Percentiles rank a stretch among this genome's conserved stretches.
phyloP scores from a whole-genome alignment of 164 flowering plant species.

The Sedum album region DNA sequence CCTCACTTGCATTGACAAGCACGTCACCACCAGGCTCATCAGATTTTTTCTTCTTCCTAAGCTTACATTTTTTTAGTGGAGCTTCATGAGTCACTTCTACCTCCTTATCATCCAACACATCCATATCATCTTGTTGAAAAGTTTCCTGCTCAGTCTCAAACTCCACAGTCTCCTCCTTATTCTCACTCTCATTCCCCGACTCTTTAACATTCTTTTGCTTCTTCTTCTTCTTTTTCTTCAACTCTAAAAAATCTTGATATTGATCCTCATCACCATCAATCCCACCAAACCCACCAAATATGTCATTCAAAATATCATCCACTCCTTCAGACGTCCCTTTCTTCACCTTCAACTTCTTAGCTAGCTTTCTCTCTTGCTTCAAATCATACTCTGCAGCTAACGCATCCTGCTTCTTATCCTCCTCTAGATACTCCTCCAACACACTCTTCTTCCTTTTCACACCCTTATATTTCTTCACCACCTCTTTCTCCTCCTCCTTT shows the following conservation, averaged over 20 bases:
- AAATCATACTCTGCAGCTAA: slow-evolving; percentile 52
- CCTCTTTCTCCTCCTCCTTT: not conserved
- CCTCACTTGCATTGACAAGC: slow-evolving; percentile 15
- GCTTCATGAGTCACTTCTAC: not conserved
- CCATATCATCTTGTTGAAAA: slow-evolving; percentile 14
- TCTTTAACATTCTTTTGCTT: slow-evolving; percentile 8
- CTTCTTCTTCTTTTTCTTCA: slow-evolving; percentile 12
- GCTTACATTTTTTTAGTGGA: slow-evolving; percentile 18
- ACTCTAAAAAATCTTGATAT: slow-evolving; percentile 14
- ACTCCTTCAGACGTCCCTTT: slow-evolving; percentile 47
- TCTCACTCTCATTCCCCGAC: slow-evolving; percentile 23
- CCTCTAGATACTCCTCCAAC: slow-evolving; percentile 58
- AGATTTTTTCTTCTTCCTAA: slow-evolving; percentile 20
- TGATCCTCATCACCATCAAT: slow-evolving; percentile 17
- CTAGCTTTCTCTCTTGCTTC: slow-evolving; percentile 60
- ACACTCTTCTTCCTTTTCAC: slow-evolving; percentile 40
- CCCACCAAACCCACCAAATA: slow-evolving; percentile 44
- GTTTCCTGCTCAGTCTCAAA: slow-evolving; percentile 7
- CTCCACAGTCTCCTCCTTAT: slow-evolving; percentile 4
- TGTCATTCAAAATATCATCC: slow-evolving; percentile 49
- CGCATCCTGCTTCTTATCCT: slow-evolving; percentile 26
- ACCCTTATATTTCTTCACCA: slow-evolving; percentile 19
- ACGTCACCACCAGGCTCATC: slow-evolving; percentile 9
- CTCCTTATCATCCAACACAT: slow-evolving; percentile 6
- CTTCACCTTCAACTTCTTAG: slow-evolving; percentile 76